Evolutionary conservation across 345 rosid species (phyloP), one percentile per base, ranked within the genome.

Genomic region (Stellera chamaejasme): DNA sequence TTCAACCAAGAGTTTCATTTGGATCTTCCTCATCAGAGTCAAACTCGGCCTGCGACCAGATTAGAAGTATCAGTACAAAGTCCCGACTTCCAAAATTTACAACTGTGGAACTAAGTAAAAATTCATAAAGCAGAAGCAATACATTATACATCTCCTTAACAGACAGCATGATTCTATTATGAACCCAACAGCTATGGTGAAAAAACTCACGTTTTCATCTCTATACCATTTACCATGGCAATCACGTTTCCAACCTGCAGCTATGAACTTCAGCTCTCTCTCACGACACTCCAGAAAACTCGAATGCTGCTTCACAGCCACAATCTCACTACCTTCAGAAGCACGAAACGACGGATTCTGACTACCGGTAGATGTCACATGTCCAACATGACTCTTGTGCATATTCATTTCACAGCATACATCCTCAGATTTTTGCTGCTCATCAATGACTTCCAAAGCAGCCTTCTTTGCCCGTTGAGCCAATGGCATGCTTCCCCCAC

Each of bases 181-280:
- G 51, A 48, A 23, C 7, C 23, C 15, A 48, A 32, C 39, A 32
- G 39, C 39, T 8, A 32, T 13, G 8, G 46, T 26, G 47, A 60
- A 43, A 15, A 50, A 55, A 46, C 77, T 69, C 53, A 79, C 81
- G 61, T 73, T 76, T 63, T 79, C 81, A 60, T 79, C 84, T 60
- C 62, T 69, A 54, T 58, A 74, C 85, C 82, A 77, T 77, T 64
- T 74, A 23, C 85, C 85, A 63, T 74, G 70, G 55, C 82, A 59
- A 45, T 77, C 76, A 7, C 75, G 79, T 68, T 80, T 80, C 82
- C 85, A 80, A 49, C 85, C 85, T 9, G 82, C 74, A 60, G 76
- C 71, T 55, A 61, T 74, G 60, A 80, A 80, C 70, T 72, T 69
- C 43, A 77, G 78, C 54, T 77, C 82, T 52, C 59, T 78, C 64